Evolutionary conservation across 345 rosid genomes (phyloP), one percentile per base, ranked within the genome.

Genomic region (Nasturtium officinale): DNA sequence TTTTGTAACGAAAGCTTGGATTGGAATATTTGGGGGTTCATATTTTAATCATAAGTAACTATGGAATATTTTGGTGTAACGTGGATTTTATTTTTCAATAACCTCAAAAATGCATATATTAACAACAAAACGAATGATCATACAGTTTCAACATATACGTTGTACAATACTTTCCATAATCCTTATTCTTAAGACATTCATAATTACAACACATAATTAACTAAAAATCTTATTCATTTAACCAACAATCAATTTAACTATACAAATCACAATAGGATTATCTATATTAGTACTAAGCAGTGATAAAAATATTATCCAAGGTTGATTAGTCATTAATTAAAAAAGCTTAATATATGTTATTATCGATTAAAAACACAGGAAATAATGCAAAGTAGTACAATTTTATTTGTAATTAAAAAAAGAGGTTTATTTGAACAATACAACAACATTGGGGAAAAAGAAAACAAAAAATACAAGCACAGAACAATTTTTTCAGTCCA

Each of bases 361-460:
- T 42, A 42, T 15, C 8, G 7, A 15, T 43, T 43, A 33, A 33
- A 2, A 58, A 33, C 16, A 58, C n/a, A 38, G 8, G 4, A 45
- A 21, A 72, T 18, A 42, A 48, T 43, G 37, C 70, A 61, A 69
- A 76, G 62, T 61, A 55, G 40, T 55, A 62, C 75, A 62, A 6
- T 62, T 64, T 76, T 68, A 76, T 76, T 75, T 56, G 71, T 62
- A 46, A 69, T 12, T 12, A 55, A 55, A 57, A 47, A 55, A 46
- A 57, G 35, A 26, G 5, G 17, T 48, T 74, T 48, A 54, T 62
- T 45, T 76, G 62, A 76, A 46, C 71, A 76, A 69, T 76, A 76
- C 79, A 76, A 69, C 75, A 69, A 69, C 75, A 76, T 37, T 10
- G 9, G 8, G 5, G 18, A 61, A 4, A 69, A 53, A 0, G 17